Evolutionary conservation across 257 asterid genomes (phyloP).

Genomic region (Nicotiana obtusifolia): DNA sequence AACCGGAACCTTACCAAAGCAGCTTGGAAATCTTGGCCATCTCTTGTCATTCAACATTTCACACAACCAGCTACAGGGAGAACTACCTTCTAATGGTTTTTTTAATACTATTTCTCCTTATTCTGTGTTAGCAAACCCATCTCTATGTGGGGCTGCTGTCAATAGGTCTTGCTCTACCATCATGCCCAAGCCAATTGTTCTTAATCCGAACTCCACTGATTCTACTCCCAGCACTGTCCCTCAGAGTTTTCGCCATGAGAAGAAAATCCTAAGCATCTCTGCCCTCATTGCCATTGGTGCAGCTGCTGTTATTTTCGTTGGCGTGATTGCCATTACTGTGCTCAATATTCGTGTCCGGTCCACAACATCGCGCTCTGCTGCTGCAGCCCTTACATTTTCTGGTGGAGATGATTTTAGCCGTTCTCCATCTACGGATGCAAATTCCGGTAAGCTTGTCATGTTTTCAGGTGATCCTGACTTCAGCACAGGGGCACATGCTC

Average conservation of each 20-base stretch:
- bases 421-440: constrained; percentile 53
- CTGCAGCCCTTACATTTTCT: constrained; percentile 56
- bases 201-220: constrained; percentile 72
- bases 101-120: constrained; percentile 74
- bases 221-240: constrained; percentile 43
- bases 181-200: constrained; percentile 90
- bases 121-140: constrained; percentile 64
- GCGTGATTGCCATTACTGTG: constrained; percentile 79
- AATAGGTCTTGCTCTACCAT: constrained; percentile 54
- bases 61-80: constrained; percentile 80
- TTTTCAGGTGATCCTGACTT: constrained; percentile 77
- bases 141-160: constrained; percentile 71
- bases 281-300: constrained; percentile 89
- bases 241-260: constrained; percentile 44
- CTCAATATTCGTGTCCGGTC: constrained; percentile 76
- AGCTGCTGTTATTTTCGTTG: constrained; percentile 70
- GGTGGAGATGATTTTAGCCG: constrained; percentile 68
- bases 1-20: constrained; percentile 64
- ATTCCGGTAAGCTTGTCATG: constrained; percentile 90
- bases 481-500: constrained; percentile 69
- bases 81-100: constrained; percentile 65
- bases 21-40: constrained; percentile 55
- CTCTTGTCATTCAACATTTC: constrained; percentile 72
- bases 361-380: constrained; percentile 44
- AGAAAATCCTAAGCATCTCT: constrained; percentile 77